A percentile compares a stretch with the other conserved stretches of the same genome.
Conservation (phyloP, 306 rosid species). For the Elaeagnus macrophylla region DNA sequence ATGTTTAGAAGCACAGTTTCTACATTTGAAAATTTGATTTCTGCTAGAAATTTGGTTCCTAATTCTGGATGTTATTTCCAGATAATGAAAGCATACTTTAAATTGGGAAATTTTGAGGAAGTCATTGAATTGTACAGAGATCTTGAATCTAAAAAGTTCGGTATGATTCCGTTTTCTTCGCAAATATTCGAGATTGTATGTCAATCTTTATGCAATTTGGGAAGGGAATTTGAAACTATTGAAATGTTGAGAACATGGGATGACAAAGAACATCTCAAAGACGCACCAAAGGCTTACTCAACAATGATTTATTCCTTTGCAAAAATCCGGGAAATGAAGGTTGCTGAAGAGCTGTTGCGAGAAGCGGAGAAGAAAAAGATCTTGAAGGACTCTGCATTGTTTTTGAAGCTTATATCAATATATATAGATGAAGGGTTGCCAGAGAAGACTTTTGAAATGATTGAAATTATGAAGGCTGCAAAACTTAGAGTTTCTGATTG, state of each 20-base stretch:
- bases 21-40: constrained; percentile 32
- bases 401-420: constrained; percentile 50
- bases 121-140: constrained; percentile 44
- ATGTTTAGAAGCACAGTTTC: constrained; percentile 49
- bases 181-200: constrained; percentile 36
- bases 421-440: constrained; percentile 47
- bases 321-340: constrained; percentile 26
- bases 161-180: constrained; percentile 19
- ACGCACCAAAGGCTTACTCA: constrained; percentile 39
- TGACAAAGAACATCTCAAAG: constrained; percentile 25
- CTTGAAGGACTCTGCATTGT: constrained; percentile 49
- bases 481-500: constrained; percentile 47
- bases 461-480: constrained; percentile 38
- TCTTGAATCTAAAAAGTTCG: constrained; percentile 20
- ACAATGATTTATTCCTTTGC: constrained; percentile 49
- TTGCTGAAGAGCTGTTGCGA: constrained; percentile 40
- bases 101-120: constrained; percentile 28
- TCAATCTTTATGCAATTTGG: constrained; percentile 36
- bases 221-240: constrained; percentile 51
- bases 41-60: constrained; percentile 11
- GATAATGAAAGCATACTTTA: constrained; percentile 52
- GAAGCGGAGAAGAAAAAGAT: constrained; percentile 39
- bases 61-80: constrained; percentile 40
- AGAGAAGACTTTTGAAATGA: constrained; percentile 49
- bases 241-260: constrained; percentile 39